Percentiles rank a stretch among this genome's conserved stretches.
These are phyloP conservation scores for Globisporangium rhizosaccharum DNA, from an alignment of 352 stramenopile genomes.

Conservation along the genomic window DNA sequence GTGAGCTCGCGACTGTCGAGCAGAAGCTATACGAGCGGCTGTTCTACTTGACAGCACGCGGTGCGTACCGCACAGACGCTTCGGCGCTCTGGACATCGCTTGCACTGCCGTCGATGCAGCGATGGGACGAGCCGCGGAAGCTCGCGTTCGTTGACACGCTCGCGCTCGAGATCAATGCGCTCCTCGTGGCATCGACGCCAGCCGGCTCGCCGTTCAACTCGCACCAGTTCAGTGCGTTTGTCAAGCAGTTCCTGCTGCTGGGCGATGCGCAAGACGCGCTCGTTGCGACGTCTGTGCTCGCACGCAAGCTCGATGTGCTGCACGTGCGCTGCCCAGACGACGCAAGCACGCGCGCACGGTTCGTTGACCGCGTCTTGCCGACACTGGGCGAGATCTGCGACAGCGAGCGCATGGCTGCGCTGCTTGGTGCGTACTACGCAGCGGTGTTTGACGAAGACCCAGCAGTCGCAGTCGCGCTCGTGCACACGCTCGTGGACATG, in stretches of 20 bases:
- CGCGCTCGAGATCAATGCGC: conserved; percentile 42
- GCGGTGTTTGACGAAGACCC: conserved; percentile 22
- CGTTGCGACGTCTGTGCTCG: conserved; percentile 22
- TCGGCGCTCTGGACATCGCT: conserved; percentile 40
- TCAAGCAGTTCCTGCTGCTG: conserved; percentile 46
- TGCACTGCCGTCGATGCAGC: conserved; percentile 28
- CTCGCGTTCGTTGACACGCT: conserved; percentile 43
- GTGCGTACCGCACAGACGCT: conserved; percentile 44
- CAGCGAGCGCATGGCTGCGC: conserved; percentile 27
- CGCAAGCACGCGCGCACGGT: conserved; percentile 16
- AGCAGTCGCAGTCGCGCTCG: conserved; percentile 20
- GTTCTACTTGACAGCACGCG: conserved; percentile 54
- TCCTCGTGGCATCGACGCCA: conserved; percentile 29
- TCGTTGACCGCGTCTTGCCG: conserved; percentile 47
- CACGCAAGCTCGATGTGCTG: conserved; percentile 46
- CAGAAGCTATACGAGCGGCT: conserved; percentile 45
- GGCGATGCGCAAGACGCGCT: conserved; percentile 24
- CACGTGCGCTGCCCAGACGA: conserved; percentile 29
- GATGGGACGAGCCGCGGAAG: conserved; percentile 30
- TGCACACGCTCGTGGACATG: conserved; percentile 54
- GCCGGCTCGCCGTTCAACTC: conserved; percentile 31
- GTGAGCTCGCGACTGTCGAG: conserved; percentile 50
- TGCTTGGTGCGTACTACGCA: conserved; percentile 38
- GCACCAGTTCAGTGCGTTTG: conserved; percentile 44
- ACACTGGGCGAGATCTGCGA: conserved; percentile 57